A percentile compares a stretch with the other conserved stretches of the same genome.
Conservation (phyloP, 345 rosid species). For the Populus pruinosa region DNA sequence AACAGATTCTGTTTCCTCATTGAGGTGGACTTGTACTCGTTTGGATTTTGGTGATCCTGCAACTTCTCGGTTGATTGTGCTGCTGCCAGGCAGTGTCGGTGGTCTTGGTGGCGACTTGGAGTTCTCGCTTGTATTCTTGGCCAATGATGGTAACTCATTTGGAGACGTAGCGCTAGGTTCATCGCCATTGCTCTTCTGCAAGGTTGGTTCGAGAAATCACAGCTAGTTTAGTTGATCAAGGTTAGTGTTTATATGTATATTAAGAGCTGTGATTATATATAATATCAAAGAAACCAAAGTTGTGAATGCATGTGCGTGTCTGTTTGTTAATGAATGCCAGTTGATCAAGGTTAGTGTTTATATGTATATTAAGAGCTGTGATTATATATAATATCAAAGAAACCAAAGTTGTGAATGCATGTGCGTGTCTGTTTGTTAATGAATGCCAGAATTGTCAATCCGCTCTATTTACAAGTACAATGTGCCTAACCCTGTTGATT, state of each 20-base stretch:
- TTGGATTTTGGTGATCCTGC: slow-evolving; percentile 30
- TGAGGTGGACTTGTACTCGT: slow-evolving; percentile 9
- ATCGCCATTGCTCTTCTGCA: slow-evolving; percentile 23
- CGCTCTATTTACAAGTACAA: neutral
- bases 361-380: neutral
- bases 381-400: neutral
- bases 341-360: neutral
- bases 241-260: neutral
- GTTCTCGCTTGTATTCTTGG: neutral
- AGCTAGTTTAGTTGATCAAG: slow-evolving; percentile 2
- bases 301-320: neutral
- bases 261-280: neutral
- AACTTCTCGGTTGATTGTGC: slow-evolving; percentile 17
- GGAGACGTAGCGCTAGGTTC: slow-evolving; percentile 18
- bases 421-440: neutral
- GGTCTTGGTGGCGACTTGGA: slow-evolving; percentile 27
- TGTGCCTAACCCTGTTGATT: neutral
- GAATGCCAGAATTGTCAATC: neutral
- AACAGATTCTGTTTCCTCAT: slow-evolving; percentile 9
- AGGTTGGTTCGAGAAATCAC: slow-evolving; percentile 10
- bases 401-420: neutral
- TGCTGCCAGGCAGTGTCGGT: slow-evolving; percentile 11
- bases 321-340: neutral
- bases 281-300: neutral
- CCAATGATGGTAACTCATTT: slow-evolving; percentile 13